A percentile compares a stretch with the other conserved stretches of the same genome.
These are phyloP conservation scores for Ormosia emarginata DNA, from an alignment of 306 rosid genomes.

Conservation along the genomic window DNA sequence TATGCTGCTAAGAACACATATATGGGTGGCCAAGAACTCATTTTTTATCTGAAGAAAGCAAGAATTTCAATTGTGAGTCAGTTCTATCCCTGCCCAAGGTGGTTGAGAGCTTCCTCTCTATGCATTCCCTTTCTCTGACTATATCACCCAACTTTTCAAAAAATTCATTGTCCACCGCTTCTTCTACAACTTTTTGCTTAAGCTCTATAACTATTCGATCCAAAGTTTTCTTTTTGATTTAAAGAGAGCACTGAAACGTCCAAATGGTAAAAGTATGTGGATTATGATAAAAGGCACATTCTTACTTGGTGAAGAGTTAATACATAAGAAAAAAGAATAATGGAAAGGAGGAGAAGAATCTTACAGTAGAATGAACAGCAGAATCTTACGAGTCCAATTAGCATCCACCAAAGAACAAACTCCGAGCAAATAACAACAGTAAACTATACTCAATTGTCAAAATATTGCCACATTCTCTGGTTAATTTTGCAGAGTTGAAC, in stretches of 20 bases:
- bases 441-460: constrained; percentile 7
- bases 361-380: constrained; percentile 44
- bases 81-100: constrained; percentile 58
- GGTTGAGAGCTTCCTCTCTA: constrained; percentile 65
- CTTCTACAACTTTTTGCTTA: constrained; percentile 38
- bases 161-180: constrained; percentile 38
- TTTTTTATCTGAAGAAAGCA: constrained; percentile 37
- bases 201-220: constrained; percentile 58
- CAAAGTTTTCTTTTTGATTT: constrained; percentile 55
- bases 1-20: too few relatives aligned
- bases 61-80: constrained; percentile 31
- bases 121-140: constrained; percentile 49
- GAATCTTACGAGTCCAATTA: constrained; percentile 60
- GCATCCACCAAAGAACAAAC: constrained; percentile 38
- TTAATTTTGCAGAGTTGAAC: not conserved
- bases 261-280: not conserved
- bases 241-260: constrained; percentile 55
- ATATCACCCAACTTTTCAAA: constrained; percentile 34
- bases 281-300: not conserved
- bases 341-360: not conserved
- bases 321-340: not conserved
- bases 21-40: too few relatives aligned
- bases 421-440: constrained; percentile 52
- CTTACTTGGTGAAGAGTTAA: not conserved
- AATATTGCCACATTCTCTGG: not conserved